Evolutionary conservation across 2,329 filamentous ascomycete genomes (phyloP).

Genomic region (Plenodomus lindquistii): DNA sequence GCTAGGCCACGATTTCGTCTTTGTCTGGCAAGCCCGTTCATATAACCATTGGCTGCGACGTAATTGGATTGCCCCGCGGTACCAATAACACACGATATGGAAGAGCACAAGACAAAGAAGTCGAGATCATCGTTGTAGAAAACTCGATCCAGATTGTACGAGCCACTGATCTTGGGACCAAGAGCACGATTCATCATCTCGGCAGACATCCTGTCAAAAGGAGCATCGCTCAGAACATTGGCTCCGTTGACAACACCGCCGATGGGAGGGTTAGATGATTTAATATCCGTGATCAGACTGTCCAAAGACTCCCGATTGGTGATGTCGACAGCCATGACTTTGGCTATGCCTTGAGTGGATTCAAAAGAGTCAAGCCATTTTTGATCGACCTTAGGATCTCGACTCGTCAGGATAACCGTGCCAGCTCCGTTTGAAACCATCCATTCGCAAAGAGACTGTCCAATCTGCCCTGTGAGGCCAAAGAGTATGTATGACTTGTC

Average conservation of each 20-base stretch:
- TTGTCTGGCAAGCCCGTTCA: conserved; percentile 45
- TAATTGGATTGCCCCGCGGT: conserved; percentile 26
- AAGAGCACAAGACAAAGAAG: conserved; percentile 33
- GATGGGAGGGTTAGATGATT: neutral
- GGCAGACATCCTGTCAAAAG: conserved; percentile 11
- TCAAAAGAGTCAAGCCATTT: conserved; percentile 5
- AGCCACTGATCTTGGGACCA: conserved; percentile 22
- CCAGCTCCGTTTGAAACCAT: conserved; percentile 28
- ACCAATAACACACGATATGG: conserved; percentile 11
- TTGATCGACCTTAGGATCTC: conserved; percentile 43
- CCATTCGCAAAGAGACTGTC: conserved; percentile 20
- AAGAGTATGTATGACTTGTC: conserved; percentile 24
- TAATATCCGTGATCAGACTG: neutral
- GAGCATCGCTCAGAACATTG: conserved; percentile 23
- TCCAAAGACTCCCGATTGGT: conserved; percentile 1
- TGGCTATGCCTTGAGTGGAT: conserved; percentile 2
- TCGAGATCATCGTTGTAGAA: conserved; percentile 19
- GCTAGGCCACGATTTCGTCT: conserved; percentile 45
- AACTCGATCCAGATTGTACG: conserved; percentile 15
- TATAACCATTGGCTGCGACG: conserved; percentile 40
- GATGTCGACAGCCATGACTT: conserved; percentile 1
- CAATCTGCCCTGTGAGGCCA: conserved; percentile 26
- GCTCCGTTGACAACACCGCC: conserved; percentile 21
- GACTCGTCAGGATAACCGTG: conserved; percentile 43
- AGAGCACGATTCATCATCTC: conserved; percentile 8